Conservation (phyloP, 2,329 filamentous ascomycete genomes). For the Exophiala bonariae region DNA sequence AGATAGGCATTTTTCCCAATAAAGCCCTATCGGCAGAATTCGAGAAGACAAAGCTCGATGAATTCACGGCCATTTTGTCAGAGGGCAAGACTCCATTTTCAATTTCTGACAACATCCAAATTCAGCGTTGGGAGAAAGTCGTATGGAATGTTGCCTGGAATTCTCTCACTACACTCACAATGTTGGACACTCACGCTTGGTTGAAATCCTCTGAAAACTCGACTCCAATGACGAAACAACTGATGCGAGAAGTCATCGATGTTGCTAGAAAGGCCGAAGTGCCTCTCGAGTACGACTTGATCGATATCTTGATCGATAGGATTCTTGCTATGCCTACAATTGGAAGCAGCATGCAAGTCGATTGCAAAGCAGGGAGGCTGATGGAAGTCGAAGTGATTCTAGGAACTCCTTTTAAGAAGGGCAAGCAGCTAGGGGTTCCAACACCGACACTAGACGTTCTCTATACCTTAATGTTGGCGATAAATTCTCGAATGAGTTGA, state of each 20-base stretch:
- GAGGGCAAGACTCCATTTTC: conserved; percentile 43
- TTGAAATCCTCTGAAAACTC: conserved; percentile 42
- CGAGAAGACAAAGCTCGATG: conserved; percentile 42
- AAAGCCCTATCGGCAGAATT: conserved; percentile 22
- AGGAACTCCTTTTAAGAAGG: conserved; percentile 42
- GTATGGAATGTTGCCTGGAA: conserved; percentile 47
- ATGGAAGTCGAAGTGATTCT: conserved; percentile 52
- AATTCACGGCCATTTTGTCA: conserved; percentile 43
- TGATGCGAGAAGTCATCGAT: conserved; percentile 47
- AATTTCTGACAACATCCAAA: conserved; percentile 37
- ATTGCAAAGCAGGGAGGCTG: conserved; percentile 40
- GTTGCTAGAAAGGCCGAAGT: conserved; percentile 42
- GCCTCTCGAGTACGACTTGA: conserved; percentile 36
- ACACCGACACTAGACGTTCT: conserved; percentile 42
- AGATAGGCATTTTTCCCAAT: conserved; percentile 56
- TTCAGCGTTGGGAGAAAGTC: conserved; percentile 42
- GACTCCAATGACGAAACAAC: conserved; percentile 36
- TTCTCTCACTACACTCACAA: conserved; percentile 43
- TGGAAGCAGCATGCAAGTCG: conserved; percentile 48
- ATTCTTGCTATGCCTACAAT: conserved; percentile 42
- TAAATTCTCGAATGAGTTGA: conserved; percentile 24
- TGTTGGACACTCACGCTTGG: conserved; percentile 44
- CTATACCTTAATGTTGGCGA: conserved; percentile 29
- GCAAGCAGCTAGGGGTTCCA: conserved; percentile 39
- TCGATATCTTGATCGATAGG: conserved; percentile 40